Conservation (phyloP, 495 filamentous ascomycete species). For the Hypoxylon rickii region DNA sequence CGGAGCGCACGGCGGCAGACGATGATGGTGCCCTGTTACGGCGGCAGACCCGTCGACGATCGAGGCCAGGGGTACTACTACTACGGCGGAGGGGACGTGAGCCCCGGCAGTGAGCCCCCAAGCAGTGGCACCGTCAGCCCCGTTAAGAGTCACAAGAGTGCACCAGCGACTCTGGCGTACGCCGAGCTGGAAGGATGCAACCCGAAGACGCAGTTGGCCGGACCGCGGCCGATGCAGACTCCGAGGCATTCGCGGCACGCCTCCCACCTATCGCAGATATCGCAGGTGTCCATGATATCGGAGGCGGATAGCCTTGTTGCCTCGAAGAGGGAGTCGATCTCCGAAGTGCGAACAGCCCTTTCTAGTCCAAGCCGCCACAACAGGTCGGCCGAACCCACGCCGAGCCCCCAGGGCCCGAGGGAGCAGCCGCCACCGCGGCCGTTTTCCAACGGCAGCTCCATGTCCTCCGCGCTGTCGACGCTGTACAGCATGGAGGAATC, state of each 20-base stretch:
- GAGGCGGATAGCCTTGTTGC: slow-evolving; percentile 40
- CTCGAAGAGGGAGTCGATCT: slow-evolving; percentile 14
- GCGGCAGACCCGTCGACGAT: background rate
- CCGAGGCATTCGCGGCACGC: slow-evolving; percentile 27
- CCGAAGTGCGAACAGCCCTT: slow-evolving; percentile 28
- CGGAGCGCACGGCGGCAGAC: slow-evolving; percentile 35
- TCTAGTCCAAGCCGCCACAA: slow-evolving; percentile 30
- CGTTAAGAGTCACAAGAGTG: slow-evolving; percentile 37
- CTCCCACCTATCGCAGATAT: slow-evolving; percentile 36
- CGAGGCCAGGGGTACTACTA: background rate
- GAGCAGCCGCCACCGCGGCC: slow-evolving; percentile 9
- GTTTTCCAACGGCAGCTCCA: slow-evolving; percentile 39
- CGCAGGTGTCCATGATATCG: slow-evolving; percentile 42
- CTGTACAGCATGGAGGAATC: slow-evolving; percentile 51
- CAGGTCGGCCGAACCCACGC: slow-evolving; percentile 16
- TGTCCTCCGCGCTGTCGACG: slow-evolving; percentile 50
- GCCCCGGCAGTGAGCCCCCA: background rate
- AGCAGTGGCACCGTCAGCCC: slow-evolving; percentile 29
- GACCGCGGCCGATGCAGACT: slow-evolving; percentile 12
- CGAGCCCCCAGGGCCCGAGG: slow-evolving; percentile 15
- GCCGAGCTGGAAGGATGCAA: slow-evolving; percentile 22
- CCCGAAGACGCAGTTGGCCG: background rate
- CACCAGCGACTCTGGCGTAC: slow-evolving; percentile 31
- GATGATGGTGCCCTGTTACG: slow-evolving; percentile 13
- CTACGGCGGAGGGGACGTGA: background rate